Base-by-base conservation (phyloP, 352 stramenopile species). In the Phytophthora melonis region DNA sequence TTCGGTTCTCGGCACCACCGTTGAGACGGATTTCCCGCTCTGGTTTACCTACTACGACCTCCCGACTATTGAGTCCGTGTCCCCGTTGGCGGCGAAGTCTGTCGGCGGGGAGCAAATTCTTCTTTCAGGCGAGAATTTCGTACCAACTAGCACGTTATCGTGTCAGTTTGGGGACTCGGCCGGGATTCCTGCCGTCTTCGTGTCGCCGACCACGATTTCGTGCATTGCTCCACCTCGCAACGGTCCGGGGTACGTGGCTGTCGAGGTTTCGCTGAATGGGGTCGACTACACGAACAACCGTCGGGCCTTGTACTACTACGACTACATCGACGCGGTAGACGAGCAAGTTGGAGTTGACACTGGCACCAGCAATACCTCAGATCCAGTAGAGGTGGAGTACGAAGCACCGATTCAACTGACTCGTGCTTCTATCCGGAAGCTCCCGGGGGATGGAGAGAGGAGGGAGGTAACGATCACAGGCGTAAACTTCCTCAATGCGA, bases 261-360 rank as follows among this genome's bases (percentile, higher is more conserved):
- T 91, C 3, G 76, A 87, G 56, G 32, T 91, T 10, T 79, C 80
- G 21, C 49, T 88, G 34, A 91, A 91, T 54, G 78, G 76, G 4
- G 65, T 86, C 14, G 83, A 91, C 30, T 89, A 81, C 27, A 89
- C 76, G 5, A 55, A 36, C 5, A 70, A 71, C 23, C 45, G 58
- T 4, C 60, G 65, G 8, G 55, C 66, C 3, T 2, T 91, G 6
- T 77, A 83, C 21, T 88, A 83, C 53, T 75, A 72, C 54, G 80
- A 79, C 18, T 76, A 65, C 18, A 34, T 83, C 16, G 67, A 70
- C 1, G 50, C 81, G 1, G 43, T 72, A 54, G 23, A 19, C 30
- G 41, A 78, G 36, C 49, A 45, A 3, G 60, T 78, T 36, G 50
- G 45, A 3, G 60, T 78, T 30, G 50, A 32, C 9, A 63, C 81